Evolutionary conservation across 129 eudicot species (phyloP).

Genomic region (Flaveria sonorensis): DNA sequence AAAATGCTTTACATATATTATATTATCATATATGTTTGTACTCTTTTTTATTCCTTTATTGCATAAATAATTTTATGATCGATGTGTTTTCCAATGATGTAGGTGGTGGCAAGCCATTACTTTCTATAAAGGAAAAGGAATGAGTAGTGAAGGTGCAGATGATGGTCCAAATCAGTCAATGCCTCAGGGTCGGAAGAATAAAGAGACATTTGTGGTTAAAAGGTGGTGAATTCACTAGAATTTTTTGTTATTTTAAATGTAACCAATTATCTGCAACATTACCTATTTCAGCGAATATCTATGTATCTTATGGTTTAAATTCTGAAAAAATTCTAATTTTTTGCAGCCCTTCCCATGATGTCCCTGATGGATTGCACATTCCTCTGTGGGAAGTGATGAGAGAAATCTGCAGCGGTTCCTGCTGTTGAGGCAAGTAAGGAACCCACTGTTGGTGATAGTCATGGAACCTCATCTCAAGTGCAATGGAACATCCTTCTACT

Average conservation of each 20-base stretch:
- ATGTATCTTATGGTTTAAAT: slow-evolving; percentile 3
- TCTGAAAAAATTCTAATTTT: slow-evolving; percentile 13
- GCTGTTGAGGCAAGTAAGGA: slow-evolving; percentile 37
- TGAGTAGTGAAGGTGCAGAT: slow-evolving; percentile 39
- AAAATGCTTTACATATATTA: not conserved
- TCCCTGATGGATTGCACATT: slow-evolving; percentile 4
- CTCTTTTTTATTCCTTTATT: slow-evolving; percentile 8
- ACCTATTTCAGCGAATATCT: slow-evolving; percentile 18
- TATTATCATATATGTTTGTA: not conserved
- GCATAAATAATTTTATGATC: not conserved
- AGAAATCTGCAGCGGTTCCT: slow-evolving; percentile 11
- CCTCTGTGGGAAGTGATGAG: not conserved
- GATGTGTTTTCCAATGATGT: slow-evolving; percentile 34
- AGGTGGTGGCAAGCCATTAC: slow-evolving; percentile 51
- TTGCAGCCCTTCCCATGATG: not conserved
- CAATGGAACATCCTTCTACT: slow-evolving; percentile 31
- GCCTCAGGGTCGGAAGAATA: slow-evolving; percentile 44
- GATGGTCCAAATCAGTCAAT: slow-evolving; percentile 27
- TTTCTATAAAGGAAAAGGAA: slow-evolving; percentile 58
- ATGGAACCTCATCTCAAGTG: slow-evolving; percentile 21
- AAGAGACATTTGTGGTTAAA: slow-evolving; percentile 30
- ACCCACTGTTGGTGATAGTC: slow-evolving; percentile 14
- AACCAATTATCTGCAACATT: slow-evolving; percentile 13
- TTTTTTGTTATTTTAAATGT: not conserved
- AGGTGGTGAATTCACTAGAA: not conserved